phyloP scores from a whole-genome alignment of 1,284 basidiomycete species.

The Pholiota adiposa region DNA sequence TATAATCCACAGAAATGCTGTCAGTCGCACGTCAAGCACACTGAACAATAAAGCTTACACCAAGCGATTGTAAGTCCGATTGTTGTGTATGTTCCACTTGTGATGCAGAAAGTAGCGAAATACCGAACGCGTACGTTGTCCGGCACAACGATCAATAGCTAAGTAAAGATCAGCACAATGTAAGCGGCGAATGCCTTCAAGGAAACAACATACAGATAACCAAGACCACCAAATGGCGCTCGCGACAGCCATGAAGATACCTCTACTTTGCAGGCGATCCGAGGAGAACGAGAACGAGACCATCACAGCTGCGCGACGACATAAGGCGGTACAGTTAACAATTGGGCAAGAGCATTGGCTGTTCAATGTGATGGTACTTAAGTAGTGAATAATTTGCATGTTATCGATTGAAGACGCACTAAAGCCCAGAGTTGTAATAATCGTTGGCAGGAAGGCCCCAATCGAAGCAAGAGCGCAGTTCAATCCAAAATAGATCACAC shows the following conservation, averaged over 20 bases:
- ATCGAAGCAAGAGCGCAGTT: constrained; percentile 82
- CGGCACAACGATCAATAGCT: constrained; percentile 56
- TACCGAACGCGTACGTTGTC: constrained; percentile 58
- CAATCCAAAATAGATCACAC: constrained; percentile 77
- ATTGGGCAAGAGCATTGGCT: constrained; percentile 53
- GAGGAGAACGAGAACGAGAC: constrained; percentile 67
- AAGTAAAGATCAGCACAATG: not conserved
- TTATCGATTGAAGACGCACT: constrained; percentile 34
- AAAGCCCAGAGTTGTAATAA: constrained; percentile 73
- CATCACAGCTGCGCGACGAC: constrained; percentile 74
- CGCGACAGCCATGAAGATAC: constrained; percentile 55
- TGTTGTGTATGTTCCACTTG: constrained; percentile 69
- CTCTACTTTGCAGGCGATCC: constrained; percentile 75
- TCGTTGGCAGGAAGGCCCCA: constrained; percentile 85
- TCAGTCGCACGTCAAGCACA: not conserved
- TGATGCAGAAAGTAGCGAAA: constrained; percentile 72
- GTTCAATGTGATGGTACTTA: not conserved
- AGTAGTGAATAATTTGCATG: not conserved
- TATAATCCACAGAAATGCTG: constrained; percentile 27
- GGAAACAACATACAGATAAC: constrained; percentile 59
- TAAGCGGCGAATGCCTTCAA: not conserved
- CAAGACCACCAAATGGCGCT: constrained; percentile 59
- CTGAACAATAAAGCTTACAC: constrained; percentile 54
- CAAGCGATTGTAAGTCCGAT: constrained; percentile 73
- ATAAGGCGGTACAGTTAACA: constrained; percentile 84